Percentiles rank a stretch among this genome's conserved stretches.
Conservation (phyloP, 2,329 filamentous ascomycete genomes). For the Thelonectria blattea region DNA sequence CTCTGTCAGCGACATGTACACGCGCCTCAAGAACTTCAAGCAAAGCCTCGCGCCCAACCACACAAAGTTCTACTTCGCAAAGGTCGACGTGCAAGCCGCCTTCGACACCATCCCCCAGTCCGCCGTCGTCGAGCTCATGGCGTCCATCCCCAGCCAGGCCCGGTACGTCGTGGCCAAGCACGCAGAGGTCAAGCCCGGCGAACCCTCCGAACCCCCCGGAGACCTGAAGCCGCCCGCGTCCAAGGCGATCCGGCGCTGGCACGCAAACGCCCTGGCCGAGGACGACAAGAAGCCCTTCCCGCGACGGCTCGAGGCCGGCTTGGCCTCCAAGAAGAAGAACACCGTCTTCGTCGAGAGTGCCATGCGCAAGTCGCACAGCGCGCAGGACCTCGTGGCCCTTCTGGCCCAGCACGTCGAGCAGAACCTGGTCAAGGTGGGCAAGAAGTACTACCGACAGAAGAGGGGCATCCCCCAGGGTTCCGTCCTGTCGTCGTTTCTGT, state of each 20-base stretch:
- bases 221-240: slow-evolving; percentile 24
- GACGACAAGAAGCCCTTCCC: slow-evolving; percentile 52
- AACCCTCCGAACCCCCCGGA: slow-evolving; percentile 34
- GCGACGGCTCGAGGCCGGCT: slow-evolving; percentile 49
- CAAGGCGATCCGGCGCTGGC: slow-evolving; percentile 57
- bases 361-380: slow-evolving; percentile 61
- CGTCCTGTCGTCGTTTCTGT: slow-evolving; percentile 82
- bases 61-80: slow-evolving; percentile 78
- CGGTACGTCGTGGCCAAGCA: slow-evolving; percentile 77
- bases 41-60: slow-evolving; percentile 47
- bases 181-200: slow-evolving; percentile 67
- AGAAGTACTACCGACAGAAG: slow-evolving; percentile 86
- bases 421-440: slow-evolving; percentile 88
- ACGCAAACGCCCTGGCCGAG: slow-evolving; percentile 54
- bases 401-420: slow-evolving; percentile 79
- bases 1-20: slow-evolving; percentile 81
- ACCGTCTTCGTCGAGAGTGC: slow-evolving; percentile 80
- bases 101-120: slow-evolving; percentile 95
- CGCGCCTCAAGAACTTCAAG: slow-evolving; percentile 74
- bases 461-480: slow-evolving; percentile 93
- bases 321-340: slow-evolving; percentile 59
- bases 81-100: slow-evolving; percentile 88
- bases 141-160: slow-evolving; percentile 59
- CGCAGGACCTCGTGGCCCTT: slow-evolving; percentile 68
- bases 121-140: slow-evolving; percentile 71